Evolutionary conservation across 305 asterid species (phyloP).

Genomic region (Rubia peregrina): DNA sequence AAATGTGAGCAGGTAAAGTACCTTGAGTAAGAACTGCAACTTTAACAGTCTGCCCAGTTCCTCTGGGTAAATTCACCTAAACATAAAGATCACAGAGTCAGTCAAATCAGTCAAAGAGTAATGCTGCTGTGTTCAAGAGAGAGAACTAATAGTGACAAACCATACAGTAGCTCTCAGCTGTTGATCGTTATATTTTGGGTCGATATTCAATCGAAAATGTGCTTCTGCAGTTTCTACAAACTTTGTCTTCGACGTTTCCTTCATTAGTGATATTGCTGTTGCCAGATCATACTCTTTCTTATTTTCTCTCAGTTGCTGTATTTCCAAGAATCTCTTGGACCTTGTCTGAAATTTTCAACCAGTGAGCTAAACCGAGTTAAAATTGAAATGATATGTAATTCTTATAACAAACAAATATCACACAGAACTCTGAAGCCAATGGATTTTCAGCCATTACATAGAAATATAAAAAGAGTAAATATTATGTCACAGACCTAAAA

Average conservation of each 20-base stretch:
- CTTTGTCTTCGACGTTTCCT: constrained; percentile 63
- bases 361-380: not conserved
- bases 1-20: constrained; percentile 9
- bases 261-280: constrained; percentile 69
- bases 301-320: constrained; percentile 71
- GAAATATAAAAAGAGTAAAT: not conserved
- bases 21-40: constrained; percentile 99
- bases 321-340: constrained; percentile 92
- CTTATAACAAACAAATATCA: not conserved
- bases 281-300: constrained; percentile 75
- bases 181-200: constrained; percentile 94
- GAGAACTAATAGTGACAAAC: constrained; percentile 19
- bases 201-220: constrained; percentile 96
- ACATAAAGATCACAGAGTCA: constrained; percentile 11
- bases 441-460: not conserved
- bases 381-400: not conserved
- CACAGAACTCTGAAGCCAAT: not conserved
- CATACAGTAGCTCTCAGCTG: constrained; percentile 95
- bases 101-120: constrained; percentile 17
- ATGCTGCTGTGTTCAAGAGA: constrained; percentile 2
- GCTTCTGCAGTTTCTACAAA: constrained; percentile 88
- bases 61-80: constrained; percentile 96
- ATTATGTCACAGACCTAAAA: not conserved
- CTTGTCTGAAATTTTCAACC: constrained; percentile 25
- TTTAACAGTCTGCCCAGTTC: constrained; percentile 87